Conservation (phyloP, 805 yeast species). For the Candida sphagnicola region DNA sequence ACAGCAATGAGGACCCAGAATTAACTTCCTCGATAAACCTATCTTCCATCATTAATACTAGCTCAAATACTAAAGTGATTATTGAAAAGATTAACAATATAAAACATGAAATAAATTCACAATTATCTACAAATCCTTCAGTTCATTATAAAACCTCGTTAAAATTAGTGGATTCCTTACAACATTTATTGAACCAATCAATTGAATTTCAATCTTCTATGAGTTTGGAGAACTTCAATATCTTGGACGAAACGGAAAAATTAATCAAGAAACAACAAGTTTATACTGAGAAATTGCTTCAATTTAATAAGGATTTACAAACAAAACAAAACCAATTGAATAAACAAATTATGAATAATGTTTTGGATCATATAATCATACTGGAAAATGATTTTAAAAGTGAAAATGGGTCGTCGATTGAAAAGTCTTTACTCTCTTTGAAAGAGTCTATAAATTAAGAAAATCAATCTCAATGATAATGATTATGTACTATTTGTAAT, state of each 20-base stretch:
- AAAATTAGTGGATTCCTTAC: neutral
- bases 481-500: slow-evolving; percentile 4
- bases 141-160: neutral
- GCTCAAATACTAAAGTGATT: slow-evolving; percentile 1
- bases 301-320: slow-evolving; percentile 4
- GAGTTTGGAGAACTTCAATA: slow-evolving; percentile 1
- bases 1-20: slow-evolving; percentile 1
- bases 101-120: slow-evolving; percentile 2
- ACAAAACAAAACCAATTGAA: slow-evolving; percentile 4
- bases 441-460: slow-evolving; percentile 1
- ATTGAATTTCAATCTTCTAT: slow-evolving; percentile 4
- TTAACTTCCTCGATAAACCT: slow-evolving; percentile 1
- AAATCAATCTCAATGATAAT: neutral
- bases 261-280: slow-evolving; percentile 3
- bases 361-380: slow-evolving; percentile 2
- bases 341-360: slow-evolving; percentile 1
- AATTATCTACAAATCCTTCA: neutral
- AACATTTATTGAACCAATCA: slow-evolving; percentile 2
- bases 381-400: slow-evolving; percentile 3
- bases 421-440: slow-evolving; percentile 3
- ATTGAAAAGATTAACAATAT: neutral
- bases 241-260: slow-evolving; percentile 2
- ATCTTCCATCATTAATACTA: slow-evolving; percentile 2
- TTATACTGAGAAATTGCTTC: slow-evolving; percentile 2
- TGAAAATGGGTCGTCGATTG: neutral